These are phyloP conservation scores for Metschnikowia anglica DNA, from an alignment of 805 yeast genomes.

Conservation along the genomic window DNA sequence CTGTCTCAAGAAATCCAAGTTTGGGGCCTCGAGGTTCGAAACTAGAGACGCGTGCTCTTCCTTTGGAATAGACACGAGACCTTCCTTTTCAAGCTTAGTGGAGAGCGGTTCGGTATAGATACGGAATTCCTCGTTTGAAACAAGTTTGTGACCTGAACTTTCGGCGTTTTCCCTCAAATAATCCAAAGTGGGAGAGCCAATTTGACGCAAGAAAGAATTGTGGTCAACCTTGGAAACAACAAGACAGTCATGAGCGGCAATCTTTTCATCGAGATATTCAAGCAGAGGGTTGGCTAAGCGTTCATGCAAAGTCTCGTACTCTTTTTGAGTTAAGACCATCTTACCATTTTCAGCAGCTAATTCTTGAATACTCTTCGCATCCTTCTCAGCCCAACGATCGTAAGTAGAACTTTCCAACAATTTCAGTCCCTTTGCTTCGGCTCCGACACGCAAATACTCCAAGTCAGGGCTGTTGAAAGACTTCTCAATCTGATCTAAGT, in stretches of 20 bases:
- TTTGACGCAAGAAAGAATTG: constrained; percentile 13
- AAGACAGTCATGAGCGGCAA: constrained; percentile 3
- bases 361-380: constrained; percentile 6
- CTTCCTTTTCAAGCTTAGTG: constrained; percentile 10
- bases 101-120: constrained; percentile 10
- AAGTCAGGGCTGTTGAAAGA: constrained; percentile 5
- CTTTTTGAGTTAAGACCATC: constrained; percentile 7
- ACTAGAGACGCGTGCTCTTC: constrained; percentile 10
- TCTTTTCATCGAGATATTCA: constrained; percentile 14
- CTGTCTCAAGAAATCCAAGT: constrained; percentile 8
- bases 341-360: constrained; percentile 14
- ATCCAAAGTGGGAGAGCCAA: constrained; percentile 22
- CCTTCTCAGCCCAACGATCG: constrained; percentile 1
- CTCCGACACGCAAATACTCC: constrained; percentile 8
- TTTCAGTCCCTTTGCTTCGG: constrained; percentile 5
- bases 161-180: constrained; percentile 27
- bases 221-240: constrained; percentile 11
- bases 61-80: constrained; percentile 14
- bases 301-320: constrained; percentile 9
- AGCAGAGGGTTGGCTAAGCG: constrained; percentile 14
- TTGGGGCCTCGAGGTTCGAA: constrained; percentile 7
- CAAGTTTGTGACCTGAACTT: constrained; percentile 9
- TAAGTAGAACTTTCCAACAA: constrained; percentile 4
- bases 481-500: constrained; percentile 8
- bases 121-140: constrained; percentile 9